phyloP scores from a whole-genome alignment of 306 rosid species.

The apple (Malus domestica) region DNA sequence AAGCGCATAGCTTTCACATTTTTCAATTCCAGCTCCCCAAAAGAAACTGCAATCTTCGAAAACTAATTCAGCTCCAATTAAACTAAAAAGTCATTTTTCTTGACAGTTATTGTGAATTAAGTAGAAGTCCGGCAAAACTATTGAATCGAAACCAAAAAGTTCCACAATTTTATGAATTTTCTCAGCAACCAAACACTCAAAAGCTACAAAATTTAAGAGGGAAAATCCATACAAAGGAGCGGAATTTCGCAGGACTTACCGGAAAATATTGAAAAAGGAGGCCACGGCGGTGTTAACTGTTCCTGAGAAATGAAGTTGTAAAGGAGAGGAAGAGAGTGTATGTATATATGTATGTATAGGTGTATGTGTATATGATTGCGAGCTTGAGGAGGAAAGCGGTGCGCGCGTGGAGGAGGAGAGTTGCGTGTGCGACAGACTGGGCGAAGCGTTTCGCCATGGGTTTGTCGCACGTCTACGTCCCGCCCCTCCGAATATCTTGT shows the following conservation, averaged over 20 bases:
- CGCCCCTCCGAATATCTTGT: conserved; percentile 57
- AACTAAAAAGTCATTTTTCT: background rate
- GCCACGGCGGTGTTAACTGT: too few species aligned
- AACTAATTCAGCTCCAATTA: background rate
- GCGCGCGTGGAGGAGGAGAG: conserved; percentile 42
- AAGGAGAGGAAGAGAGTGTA: background rate
- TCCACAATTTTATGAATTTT: background rate
- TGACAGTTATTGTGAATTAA: too few species aligned
- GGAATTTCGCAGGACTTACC: conserved; percentile 22
- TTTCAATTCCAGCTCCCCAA: background rate
- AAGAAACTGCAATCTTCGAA: background rate
- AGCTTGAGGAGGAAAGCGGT: conserved; percentile 4
- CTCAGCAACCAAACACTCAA: background rate
- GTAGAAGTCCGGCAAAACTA: background rate
- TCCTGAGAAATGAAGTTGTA: background rate
- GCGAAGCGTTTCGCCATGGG: conserved; percentile 53
- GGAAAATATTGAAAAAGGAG: background rate
- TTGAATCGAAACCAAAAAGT: background rate
- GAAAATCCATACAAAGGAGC: background rate
- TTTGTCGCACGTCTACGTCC: conserved; percentile 53
- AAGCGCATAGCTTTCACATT: background rate
- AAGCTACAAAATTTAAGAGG: background rate
- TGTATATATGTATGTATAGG: background rate
- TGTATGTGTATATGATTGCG: background rate
- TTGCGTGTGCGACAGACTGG: conserved; percentile 74